phyloP scores from a whole-genome alignment of 495 filamentous ascomycete species.

The Glarea lozoyensis region DNA sequence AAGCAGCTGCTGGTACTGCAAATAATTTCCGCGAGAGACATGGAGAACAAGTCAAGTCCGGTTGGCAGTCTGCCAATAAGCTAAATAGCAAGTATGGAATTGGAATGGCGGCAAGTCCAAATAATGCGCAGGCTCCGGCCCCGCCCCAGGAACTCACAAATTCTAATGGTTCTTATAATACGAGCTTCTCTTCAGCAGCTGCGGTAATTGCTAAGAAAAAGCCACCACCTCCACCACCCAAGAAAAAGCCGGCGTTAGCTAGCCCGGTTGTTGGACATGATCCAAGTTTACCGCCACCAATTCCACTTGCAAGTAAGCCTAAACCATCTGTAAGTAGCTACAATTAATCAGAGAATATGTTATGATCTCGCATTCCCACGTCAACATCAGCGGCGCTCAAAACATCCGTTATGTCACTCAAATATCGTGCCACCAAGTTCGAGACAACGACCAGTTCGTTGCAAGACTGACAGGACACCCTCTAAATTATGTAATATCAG shows the following conservation, averaged over 20 bases:
- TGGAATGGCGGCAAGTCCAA: no score
- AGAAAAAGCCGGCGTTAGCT: slow-evolving; percentile 41
- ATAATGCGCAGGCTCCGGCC: no score
- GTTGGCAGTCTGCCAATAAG: slow-evolving; percentile 48
- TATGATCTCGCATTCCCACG: not conserved
- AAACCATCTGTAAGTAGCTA: slow-evolving; percentile 21
- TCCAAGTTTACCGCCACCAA: slow-evolving; percentile 30
- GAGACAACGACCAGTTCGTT: no score
- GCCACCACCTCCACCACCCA: slow-evolving; percentile 62
- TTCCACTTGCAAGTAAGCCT: slow-evolving; percentile 31
- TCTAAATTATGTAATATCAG: no score
- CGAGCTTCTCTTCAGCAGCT: slow-evolving; percentile 23
- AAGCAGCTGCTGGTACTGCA: slow-evolving; percentile 45
- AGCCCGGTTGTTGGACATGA: slow-evolving; percentile 9
- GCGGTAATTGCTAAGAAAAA: slow-evolving; percentile 37
- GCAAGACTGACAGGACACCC: not conserved
- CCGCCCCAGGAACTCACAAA: slow-evolving; percentile 7
- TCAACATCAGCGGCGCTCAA: not conserved
- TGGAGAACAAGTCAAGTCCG: slow-evolving; percentile 60
- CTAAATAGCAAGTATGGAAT: slow-evolving; percentile 45
- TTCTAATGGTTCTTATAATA: slow-evolving; percentile 4
- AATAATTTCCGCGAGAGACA: slow-evolving; percentile 68
- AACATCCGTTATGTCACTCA: slow-evolving; percentile 1
- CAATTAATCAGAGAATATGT: slow-evolving; percentile 1
- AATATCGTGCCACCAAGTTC: no score